Evolutionary conservation across 2,329 filamentous ascomycete species (phyloP).

Genomic region (Botrytis aclada): DNA sequence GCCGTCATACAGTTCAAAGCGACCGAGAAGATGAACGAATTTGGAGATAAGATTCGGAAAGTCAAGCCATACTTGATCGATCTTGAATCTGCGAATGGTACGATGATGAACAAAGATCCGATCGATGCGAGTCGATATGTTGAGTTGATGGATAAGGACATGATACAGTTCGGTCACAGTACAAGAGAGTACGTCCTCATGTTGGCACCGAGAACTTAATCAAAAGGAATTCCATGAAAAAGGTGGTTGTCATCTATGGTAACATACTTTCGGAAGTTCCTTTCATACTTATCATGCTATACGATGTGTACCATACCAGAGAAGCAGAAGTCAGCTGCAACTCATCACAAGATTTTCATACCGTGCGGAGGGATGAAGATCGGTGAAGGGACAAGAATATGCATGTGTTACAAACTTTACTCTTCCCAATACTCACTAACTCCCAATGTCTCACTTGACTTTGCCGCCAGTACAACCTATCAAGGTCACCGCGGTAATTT

Average conservation of each 20-base stretch:
- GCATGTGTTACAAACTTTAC: neutral
- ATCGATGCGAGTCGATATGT: conserved; percentile 76
- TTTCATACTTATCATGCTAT: neutral
- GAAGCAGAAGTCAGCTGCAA: conserved; percentile 15
- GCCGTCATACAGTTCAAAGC: conserved; percentile 92
- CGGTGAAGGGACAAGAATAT: neutral
- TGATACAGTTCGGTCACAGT: conserved; percentile 83
- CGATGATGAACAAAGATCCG: conserved; percentile 71
- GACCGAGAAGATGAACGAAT: conserved; percentile 79
- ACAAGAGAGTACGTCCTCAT: conserved; percentile 95
- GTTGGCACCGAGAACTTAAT: conserved; percentile 50
- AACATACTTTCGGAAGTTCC: neutral
- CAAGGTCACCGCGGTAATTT: neutral
- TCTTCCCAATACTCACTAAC: neutral
- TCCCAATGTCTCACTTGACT: neutral
- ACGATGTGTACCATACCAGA: neutral
- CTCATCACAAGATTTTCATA: neutral
- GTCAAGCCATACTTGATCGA: conserved; percentile 90
- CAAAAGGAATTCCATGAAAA: neutral
- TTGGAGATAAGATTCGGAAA: conserved; percentile 74
- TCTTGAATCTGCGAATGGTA: conserved; percentile 90
- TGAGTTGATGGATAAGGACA: conserved; percentile 83
- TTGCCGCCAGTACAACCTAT: neutral
- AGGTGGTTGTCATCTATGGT: neutral
- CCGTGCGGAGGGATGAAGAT: neutral